Percentiles rank a stretch among this genome's conserved stretches.
Conservation (phyloP, 1,139 yeast species). For the Yamadazyma jaroonii region DNA sequence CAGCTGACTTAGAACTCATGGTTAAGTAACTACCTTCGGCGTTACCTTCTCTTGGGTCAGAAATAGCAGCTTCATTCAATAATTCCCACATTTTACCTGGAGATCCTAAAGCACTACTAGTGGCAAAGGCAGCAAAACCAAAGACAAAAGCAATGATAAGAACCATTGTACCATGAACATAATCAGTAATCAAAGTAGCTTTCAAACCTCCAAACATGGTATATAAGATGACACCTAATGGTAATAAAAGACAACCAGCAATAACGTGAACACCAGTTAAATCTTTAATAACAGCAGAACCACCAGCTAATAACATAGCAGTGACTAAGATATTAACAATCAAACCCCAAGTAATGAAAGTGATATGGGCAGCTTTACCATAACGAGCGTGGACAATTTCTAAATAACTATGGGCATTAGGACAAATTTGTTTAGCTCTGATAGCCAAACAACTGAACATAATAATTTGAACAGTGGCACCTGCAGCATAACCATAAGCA, state of each 20-base stretch:
- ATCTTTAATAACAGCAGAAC: slow-evolving; percentile 73
- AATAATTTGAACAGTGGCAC: slow-evolving; percentile 53
- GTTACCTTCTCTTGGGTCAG: slow-evolving; percentile 68
- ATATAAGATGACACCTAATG: slow-evolving; percentile 79
- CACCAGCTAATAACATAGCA: slow-evolving; percentile 85
- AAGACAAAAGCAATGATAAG: slow-evolving; percentile 59
- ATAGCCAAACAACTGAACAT: slow-evolving; percentile 53
- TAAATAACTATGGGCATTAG: slow-evolving; percentile 56
- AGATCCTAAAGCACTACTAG: slow-evolving; percentile 63
- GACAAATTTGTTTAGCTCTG: slow-evolving; percentile 55
- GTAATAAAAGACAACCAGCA: slow-evolving; percentile 79
- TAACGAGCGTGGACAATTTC: slow-evolving; percentile 53
- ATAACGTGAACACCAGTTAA: slow-evolving; percentile 81
- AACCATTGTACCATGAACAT: slow-evolving; percentile 67
- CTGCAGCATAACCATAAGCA: slow-evolving; percentile 48
- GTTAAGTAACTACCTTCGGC: slow-evolving; percentile 77
- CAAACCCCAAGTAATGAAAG: slow-evolving; percentile 73
- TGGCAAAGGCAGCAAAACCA: slow-evolving; percentile 64
- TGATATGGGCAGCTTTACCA: slow-evolving; percentile 59
- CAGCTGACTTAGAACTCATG: slow-evolving; percentile 73
- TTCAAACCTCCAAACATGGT: slow-evolving; percentile 87
- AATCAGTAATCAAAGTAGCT: slow-evolving; percentile 88
- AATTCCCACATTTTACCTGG: slow-evolving; percentile 78
- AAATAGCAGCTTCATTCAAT: slow-evolving; percentile 54
- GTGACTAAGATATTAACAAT: slow-evolving; percentile 87